Evolutionary conservation across 495 filamentous ascomycete species (phyloP).

Genomic region (Penicillium malachiteum): DNA sequence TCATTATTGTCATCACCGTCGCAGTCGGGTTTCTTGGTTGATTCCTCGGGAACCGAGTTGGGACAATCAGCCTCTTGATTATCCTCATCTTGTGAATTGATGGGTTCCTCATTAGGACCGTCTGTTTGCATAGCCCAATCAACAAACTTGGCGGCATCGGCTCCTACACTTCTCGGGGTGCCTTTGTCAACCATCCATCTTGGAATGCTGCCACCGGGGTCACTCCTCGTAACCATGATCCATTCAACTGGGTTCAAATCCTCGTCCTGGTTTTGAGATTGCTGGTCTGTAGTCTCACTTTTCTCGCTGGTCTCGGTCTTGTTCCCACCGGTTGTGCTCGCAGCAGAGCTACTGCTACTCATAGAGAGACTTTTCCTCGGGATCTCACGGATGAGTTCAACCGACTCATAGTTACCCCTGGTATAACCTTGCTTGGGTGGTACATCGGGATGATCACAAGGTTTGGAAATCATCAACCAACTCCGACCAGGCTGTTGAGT

Average conservation of each 20-base stretch:
- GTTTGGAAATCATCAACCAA: conserved; percentile 85
- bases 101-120: conserved; percentile 42
- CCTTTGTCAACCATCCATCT: conserved; percentile 93
- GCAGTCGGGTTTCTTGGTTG: not conserved
- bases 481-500: conserved; percentile 46
- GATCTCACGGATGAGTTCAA: conserved; percentile 88
- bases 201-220: conserved; percentile 89
- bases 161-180: conserved; percentile 79
- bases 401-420: conserved; percentile 83
- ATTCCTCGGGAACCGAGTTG: conserved; percentile 16
- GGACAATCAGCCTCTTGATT: conserved; percentile 3
- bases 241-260: conserved; percentile 77
- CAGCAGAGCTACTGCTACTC: conserved; percentile 3
- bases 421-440: conserved; percentile 68
- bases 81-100: conserved; percentile 13
- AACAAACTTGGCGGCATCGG: conserved; percentile 81
- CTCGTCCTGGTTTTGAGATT: conserved; percentile 42
- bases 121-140: conserved; percentile 70
- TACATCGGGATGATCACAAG: conserved; percentile 72
- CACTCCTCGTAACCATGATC: conserved; percentile 95
- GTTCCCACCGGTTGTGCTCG: not conserved
- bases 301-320: conserved; percentile 17
- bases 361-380: conserved; percentile 33
- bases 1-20: conserved; percentile 8
- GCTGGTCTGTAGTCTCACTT: not conserved